phyloP scores from a whole-genome alignment of 768 basidiomycete genomes.

The Lactarius sanguifluus region DNA sequence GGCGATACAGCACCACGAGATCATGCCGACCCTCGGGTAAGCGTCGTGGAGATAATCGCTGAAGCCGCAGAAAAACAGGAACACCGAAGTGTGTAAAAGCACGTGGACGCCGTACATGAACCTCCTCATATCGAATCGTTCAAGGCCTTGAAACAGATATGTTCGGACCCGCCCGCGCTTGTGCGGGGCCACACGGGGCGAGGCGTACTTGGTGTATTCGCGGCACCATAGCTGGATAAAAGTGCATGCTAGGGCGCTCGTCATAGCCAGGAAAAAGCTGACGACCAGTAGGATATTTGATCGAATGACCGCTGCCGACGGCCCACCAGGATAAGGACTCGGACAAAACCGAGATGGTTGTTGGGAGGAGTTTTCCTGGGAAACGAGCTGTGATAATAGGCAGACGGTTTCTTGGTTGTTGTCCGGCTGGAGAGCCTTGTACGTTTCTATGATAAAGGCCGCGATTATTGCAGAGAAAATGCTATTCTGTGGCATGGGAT shows the following conservation, averaged over 20 bases:
- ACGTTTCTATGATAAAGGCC: slow-evolving; percentile 27
- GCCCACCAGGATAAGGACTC: neutral
- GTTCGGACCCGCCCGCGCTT: slow-evolving; percentile 18
- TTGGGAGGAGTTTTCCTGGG: neutral
- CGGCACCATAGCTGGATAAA: slow-evolving; percentile 26
- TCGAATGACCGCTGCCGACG: slow-evolving; percentile 4
- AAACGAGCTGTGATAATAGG: slow-evolving; percentile 13
- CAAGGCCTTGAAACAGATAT: slow-evolving; percentile 12
- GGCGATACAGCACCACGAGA: slow-evolving; percentile 1
- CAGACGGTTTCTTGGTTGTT: slow-evolving; percentile 1
- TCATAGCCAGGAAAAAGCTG: slow-evolving; percentile 18
- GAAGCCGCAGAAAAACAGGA: slow-evolving; percentile 19
- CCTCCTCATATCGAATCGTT: slow-evolving; percentile 6
- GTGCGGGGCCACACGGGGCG: slow-evolving; percentile 8
- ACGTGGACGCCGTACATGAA: slow-evolving; percentile 14
- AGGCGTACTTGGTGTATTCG: slow-evolving; percentile 4
- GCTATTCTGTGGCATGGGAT: slow-evolving; percentile 3
- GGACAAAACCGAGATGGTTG: neutral
- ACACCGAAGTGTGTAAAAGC: slow-evolving; percentile 15
- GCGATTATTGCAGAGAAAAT: slow-evolving; percentile 29
- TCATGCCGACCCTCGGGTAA: neutral
- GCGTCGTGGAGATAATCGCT: slow-evolving; percentile 14
- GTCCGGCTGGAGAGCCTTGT: slow-evolving; percentile 19
- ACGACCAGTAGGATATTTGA: slow-evolving; percentile 17
- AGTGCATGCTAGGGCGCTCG: slow-evolving; percentile 15